phyloP scores from a whole-genome alignment of 331 rosid genomes.

The Erythrophleum ivorense region DNA sequence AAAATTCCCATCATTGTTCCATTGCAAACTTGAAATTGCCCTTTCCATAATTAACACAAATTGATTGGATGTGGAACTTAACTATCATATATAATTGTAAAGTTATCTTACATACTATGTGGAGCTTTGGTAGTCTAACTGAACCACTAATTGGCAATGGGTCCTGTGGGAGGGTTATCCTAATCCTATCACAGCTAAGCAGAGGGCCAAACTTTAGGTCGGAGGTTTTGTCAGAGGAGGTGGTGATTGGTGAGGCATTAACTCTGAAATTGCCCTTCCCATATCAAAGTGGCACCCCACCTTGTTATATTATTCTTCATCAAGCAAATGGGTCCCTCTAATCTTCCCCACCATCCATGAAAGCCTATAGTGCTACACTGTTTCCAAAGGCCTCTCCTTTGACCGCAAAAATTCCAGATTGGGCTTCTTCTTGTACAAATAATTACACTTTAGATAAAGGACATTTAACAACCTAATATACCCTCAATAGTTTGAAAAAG shows the following conservation, averaged over 20 bases:
- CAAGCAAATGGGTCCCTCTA: conserved; percentile 54
- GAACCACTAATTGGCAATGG: conserved; percentile 33
- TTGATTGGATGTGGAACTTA: neutral
- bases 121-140: conserved; percentile 13
- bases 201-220: conserved; percentile 24
- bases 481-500: conserved; percentile 18
- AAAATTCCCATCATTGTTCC: neutral
- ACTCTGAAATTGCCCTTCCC: conserved; percentile 49
- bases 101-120: neutral
- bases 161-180: conserved; percentile 36
- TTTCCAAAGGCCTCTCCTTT: conserved; percentile 46
- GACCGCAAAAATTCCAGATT: conserved; percentile 37
- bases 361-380: conserved; percentile 33
- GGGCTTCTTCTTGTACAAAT: conserved; percentile 6
- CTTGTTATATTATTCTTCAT: conserved; percentile 40
- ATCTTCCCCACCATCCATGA: conserved; percentile 37
- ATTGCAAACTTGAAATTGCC: neutral
- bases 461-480: conserved; percentile 27
- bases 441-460: conserved; percentile 37
- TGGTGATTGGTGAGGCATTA: conserved; percentile 44
- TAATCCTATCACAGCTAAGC: conserved; percentile 46
- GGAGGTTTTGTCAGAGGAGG: conserved; percentile 6
- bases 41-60: neutral
- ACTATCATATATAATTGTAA: neutral
- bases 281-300: conserved; percentile 57